A percentile compares a stretch with the other conserved stretches of the same genome.
Conservation (phyloP, 2,329 filamentous ascomycete species). For the Stenocarpella maydis region DNA sequence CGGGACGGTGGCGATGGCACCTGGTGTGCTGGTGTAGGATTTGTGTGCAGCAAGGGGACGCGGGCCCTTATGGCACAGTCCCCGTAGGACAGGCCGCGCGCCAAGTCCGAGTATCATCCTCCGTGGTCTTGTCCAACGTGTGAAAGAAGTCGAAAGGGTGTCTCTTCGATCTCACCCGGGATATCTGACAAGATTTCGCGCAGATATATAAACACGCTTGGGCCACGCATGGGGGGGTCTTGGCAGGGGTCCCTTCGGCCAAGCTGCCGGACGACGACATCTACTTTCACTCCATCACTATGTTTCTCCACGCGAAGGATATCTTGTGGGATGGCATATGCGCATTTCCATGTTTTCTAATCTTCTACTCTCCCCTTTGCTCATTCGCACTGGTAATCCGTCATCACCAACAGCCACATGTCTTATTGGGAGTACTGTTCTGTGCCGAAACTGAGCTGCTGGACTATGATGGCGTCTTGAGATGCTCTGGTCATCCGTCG, state of each 20-base stretch:
- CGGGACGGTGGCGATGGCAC: slow-evolving; percentile 39
- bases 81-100: slow-evolving; percentile 31
- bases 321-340: too few species aligned
- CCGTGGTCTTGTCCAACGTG: background rate
- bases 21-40: slow-evolving; percentile 19
- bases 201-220: slow-evolving; percentile 11
- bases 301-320: background rate
- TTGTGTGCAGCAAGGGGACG: slow-evolving; percentile 18
- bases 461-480: background rate
- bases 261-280: background rate
- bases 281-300: background rate
- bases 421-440: background rate
- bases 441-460: background rate
- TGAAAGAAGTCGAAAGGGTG: background rate
- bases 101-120: slow-evolving; percentile 30
- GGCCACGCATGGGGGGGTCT: background rate
- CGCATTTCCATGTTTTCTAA: background rate
- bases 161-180: background rate
- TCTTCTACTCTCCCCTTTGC: background rate
- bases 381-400: background rate
- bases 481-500: background rate
- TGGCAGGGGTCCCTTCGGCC: slow-evolving; percentile 1
- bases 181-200: slow-evolving; percentile 21
- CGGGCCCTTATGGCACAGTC: slow-evolving; percentile 14
- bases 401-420: background rate